A percentile compares a stretch with the other conserved stretches of the same genome.
Conservation (phyloP, 2,329 filamentous ascomycete genomes). For the Pyricularia pennisetigena region DNA sequence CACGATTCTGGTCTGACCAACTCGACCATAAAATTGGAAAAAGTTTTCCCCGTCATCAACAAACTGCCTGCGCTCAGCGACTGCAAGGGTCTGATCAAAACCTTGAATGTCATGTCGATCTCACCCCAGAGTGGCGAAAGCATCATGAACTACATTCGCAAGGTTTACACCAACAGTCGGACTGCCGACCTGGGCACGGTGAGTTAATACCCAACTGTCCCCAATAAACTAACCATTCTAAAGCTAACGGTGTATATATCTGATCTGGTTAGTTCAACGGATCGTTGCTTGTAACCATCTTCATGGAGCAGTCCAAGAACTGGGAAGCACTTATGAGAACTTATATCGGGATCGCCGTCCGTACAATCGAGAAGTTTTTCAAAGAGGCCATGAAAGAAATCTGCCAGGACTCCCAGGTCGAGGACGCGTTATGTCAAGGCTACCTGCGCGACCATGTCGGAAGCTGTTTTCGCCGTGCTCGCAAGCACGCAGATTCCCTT, state of each 20-base stretch:
- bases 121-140: slow-evolving; percentile 6
- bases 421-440: slow-evolving; percentile 25
- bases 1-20: neutral
- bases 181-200: slow-evolving; percentile 45
- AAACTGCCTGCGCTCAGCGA: neutral
- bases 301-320: slow-evolving; percentile 42
- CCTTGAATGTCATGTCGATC: neutral
- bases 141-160: slow-evolving; percentile 35
- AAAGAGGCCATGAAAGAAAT: slow-evolving; percentile 24
- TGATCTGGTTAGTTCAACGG: slow-evolving; percentile 24
- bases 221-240: slow-evolving; percentile 11
- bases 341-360: slow-evolving; percentile 21
- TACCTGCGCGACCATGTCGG: slow-evolving; percentile 32
- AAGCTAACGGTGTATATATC: neutral
- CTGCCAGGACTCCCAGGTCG: slow-evolving; percentile 32
- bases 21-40: neutral
- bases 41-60: neutral
- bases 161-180: slow-evolving; percentile 31
- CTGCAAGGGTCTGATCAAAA: accelerated
- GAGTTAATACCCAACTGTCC: slow-evolving; percentile 34
- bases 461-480: slow-evolving; percentile 32
- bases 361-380: slow-evolving; percentile 40
- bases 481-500: slow-evolving; percentile 39
- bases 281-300: slow-evolving; percentile 28
- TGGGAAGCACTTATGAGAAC: slow-evolving; percentile 40